These are phyloP conservation scores for Botrytis medusae DNA, from an alignment of 2,329 filamentous ascomycete species.

Conservation along the genomic window DNA sequence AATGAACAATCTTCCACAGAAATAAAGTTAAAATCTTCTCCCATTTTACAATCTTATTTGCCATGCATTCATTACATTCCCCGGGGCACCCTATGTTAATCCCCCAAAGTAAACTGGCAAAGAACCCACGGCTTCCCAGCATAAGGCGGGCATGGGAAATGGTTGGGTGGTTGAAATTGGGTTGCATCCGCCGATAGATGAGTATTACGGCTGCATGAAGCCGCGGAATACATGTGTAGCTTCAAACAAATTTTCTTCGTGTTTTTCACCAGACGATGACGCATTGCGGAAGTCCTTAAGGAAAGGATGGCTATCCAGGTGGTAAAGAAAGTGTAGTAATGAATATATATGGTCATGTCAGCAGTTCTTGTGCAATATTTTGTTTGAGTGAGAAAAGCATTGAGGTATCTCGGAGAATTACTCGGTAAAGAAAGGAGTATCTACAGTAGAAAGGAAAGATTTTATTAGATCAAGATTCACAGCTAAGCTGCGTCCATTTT, in stretches of 20 bases:
- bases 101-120: constrained; percentile 6
- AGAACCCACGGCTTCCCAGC: background rate
- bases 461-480: background rate
- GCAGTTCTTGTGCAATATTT: constrained; percentile 20
- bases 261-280: constrained; percentile 21
- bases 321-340: background rate
- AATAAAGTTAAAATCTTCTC: background rate
- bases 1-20: background rate
- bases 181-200: constrained; percentile 24
- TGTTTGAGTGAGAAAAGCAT: background rate
- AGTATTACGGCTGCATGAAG: constrained; percentile 16
- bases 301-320: background rate
- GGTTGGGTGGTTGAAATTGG: constrained; percentile 14
- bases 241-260: constrained; percentile 13
- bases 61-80: background rate
- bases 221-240: constrained; percentile 23
- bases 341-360: constrained; percentile 20
- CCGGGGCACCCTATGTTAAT: background rate
- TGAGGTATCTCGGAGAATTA: background rate
- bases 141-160: constrained; percentile 12
- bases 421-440: constrained; percentile 20
- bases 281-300: constrained; percentile 18
- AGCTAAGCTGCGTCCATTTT: background rate
- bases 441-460: background rate
- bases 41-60: constrained; percentile 7